phyloP scores from a whole-genome alignment of 768 basidiomycete genomes.

The Lactifluus echinatus region DNA sequence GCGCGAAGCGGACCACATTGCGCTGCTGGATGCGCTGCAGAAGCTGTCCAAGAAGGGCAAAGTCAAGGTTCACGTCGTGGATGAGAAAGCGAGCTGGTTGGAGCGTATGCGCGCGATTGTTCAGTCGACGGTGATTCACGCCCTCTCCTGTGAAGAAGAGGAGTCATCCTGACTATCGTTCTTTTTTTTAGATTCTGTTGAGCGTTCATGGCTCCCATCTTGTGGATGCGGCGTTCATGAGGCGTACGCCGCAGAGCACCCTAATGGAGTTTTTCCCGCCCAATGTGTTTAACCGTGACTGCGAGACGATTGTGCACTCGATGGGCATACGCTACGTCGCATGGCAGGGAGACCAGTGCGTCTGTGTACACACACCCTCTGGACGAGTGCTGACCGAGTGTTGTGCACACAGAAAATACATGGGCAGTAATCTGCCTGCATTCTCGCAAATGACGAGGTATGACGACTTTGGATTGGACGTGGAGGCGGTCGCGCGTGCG shows the following conservation, averaged over 20 bases:
- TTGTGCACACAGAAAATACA: constrained; percentile 9
- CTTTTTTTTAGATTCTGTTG: constrained; percentile 9
- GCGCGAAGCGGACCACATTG: constrained; percentile 45
- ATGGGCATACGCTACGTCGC: constrained; percentile 19
- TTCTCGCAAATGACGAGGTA: background rate
- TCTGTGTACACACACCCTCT: background rate
- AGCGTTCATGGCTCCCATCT: constrained; percentile 15
- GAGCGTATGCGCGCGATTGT: constrained; percentile 17
- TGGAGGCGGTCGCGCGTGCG: constrained; percentile 8
- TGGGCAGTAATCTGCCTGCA: constrained; percentile 1
- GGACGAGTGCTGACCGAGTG: background rate
- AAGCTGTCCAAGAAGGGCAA: constrained; percentile 32
- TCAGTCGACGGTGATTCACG: constrained; percentile 19
- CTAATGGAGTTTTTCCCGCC: constrained; percentile 20
- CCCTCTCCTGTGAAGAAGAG: no score
- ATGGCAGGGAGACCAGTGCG: constrained; percentile 15
- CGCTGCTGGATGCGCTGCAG: constrained; percentile 49
- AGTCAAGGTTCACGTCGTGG: constrained; percentile 10
- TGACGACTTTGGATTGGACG: constrained; percentile 14
- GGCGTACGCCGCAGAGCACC: constrained; percentile 3
- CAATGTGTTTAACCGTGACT: constrained; percentile 10
- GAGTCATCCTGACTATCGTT: no score
- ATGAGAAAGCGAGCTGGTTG: constrained; percentile 14
- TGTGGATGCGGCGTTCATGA: constrained; percentile 16
- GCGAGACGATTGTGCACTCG: constrained; percentile 13